Percentiles rank a stretch among this genome's conserved stretches.
Conservation (phyloP, 352 stramenopile species). For the Globisporangium mamillatum region DNA sequence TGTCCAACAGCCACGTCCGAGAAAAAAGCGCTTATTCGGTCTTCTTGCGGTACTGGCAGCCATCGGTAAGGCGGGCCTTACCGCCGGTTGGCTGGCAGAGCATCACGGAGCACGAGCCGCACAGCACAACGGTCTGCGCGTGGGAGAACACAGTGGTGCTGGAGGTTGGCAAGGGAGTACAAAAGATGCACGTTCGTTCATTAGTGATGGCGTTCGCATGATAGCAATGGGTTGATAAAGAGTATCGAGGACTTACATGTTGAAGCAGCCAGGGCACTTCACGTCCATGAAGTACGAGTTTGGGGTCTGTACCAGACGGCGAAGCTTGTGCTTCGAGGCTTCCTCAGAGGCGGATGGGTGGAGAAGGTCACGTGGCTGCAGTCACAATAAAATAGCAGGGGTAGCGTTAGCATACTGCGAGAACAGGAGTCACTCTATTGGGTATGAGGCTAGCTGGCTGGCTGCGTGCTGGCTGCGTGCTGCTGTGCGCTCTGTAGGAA, state of each 20-base stretch:
- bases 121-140: conserved; percentile 98
- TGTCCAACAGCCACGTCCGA: conserved; percentile 22
- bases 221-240: not conserved
- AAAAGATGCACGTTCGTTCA: not conserved
- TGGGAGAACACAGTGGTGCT: conserved; percentile 99
- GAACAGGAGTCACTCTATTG: not conserved
- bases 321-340: conserved; percentile 99
- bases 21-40: conserved; percentile 90
- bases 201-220: not conserved
- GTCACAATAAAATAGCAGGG: not conserved
- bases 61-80: conserved; percentile 97
- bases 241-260: conserved; percentile 81
- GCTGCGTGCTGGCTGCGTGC: not conserved
- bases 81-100: conserved; percentile 98
- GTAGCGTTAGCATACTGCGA: conserved; percentile 14
- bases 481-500: not conserved
- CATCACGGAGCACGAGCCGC: conserved; percentile 96
- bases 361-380: conserved; percentile 93
- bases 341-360: conserved; percentile 95
- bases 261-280: conserved; percentile 99
- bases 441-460: not conserved
- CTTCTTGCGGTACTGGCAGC: conserved; percentile 99
- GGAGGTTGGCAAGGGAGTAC: conserved; percentile 1
- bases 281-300: conserved; percentile 99
- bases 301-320: conserved; percentile 98